phyloP scores from a whole-genome alignment of 768 basidiomycete species.

The Piloderma croceum region DNA sequence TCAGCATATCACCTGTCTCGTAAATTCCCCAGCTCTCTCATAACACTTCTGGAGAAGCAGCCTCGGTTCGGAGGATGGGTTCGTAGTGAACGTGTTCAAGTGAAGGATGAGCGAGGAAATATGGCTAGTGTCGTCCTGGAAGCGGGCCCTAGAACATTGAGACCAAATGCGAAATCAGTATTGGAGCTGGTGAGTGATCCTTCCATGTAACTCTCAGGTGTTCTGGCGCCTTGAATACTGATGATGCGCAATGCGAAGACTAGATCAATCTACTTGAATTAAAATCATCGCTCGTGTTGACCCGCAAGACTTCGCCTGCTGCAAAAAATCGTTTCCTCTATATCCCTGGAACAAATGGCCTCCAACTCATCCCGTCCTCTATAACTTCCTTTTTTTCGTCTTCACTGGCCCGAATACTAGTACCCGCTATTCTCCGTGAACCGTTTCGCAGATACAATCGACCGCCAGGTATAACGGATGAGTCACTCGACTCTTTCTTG shows the following conservation, averaged over 20 bases:
- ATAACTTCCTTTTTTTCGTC: conserved; percentile 31
- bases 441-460: conserved; percentile 46
- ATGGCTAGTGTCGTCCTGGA: conserved; percentile 60
- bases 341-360: conserved; percentile 44
- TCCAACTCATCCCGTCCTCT: conserved; percentile 44
- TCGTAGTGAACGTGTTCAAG: conserved; percentile 46
- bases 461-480: conserved; percentile 47
- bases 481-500: conserved; percentile 77
- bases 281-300: conserved; percentile 53
- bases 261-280: conserved; percentile 78
- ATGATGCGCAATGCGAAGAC: conserved; percentile 9
- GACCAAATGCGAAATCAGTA: conserved; percentile 68
- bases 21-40: conserved; percentile 49
- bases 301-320: conserved; percentile 61
- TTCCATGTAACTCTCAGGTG: conserved; percentile 7
- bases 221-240: not conserved
- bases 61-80: conserved; percentile 84
- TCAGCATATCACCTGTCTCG: conserved; percentile 74
- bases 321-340: conserved; percentile 75
- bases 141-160: conserved; percentile 79
- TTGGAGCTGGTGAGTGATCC: conserved; percentile 69
- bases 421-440: conserved; percentile 55
- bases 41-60: conserved; percentile 68
- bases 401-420: conserved; percentile 38
- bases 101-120: conserved; percentile 27